Base-by-base conservation (phyloP, 305 asterid genomes). In the Plantago coronopus region DNA sequence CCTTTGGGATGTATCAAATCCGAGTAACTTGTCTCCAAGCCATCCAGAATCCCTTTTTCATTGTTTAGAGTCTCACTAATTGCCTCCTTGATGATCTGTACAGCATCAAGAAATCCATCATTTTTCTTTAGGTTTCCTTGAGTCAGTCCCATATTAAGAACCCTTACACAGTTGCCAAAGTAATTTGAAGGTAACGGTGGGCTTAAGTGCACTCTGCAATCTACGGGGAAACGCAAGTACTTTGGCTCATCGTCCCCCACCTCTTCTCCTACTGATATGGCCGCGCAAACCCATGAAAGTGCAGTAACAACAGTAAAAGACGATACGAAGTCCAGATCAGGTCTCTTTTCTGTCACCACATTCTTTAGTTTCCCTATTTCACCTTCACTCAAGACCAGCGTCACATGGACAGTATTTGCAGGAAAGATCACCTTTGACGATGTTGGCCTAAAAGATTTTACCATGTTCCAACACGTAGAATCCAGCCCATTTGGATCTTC, bases 131-230 rank as follows among this genome's bases (percentile, higher is more conserved):
- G 23, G 3, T 44, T 22, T 12, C 31, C 50, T 14, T 63, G 69
- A 42, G 61, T 62, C 13, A 49, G 56, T 61, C 51, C 65, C 1
- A 59, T 69, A 14, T 54, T 21, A 37, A 47, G 45, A 2, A 65
- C 4, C 0, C 9, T 46, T 18, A 60, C 0, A 43, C 81, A 76
- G 63, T 72, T 76, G 3, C 78, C 81, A 3, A 66, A 62, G 59
- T 76, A 76, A 7, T 19, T 49, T 2, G 16, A 27, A 3, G 78
- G 78, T 57, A 73, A 16, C 0, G 81, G 78, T 6, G 76, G 78
- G 34, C 61, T 51, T 19, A 63, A 50, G 17, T 69, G 61, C 0
- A 12, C 43, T 15, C 76, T 57, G 9, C 73, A 59, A 22, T 72
- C 69, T 0, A 21, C 67, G 0, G 38, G 13, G 38, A 50, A 67